Percentiles rank a stretch among this genome's conserved stretches.
Conservation (phyloP, 805 yeast genomes). For the Isabelozyma pseudorhagii region DNA sequence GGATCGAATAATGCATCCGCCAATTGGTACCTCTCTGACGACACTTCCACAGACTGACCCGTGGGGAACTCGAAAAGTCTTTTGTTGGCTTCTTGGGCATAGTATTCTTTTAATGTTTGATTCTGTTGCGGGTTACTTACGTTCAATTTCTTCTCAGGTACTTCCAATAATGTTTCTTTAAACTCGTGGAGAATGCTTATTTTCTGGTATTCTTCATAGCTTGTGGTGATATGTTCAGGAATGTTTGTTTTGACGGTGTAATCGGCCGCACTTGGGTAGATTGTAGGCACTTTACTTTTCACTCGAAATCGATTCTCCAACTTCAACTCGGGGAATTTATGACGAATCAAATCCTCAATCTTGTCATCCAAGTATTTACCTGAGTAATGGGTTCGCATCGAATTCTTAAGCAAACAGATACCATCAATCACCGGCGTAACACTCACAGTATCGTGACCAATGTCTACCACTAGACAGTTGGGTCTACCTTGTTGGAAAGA, state of each 20-base stretch:
- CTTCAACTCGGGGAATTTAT: conserved; percentile 24
- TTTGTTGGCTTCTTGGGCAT: conserved; percentile 23
- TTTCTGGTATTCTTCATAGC: conserved; percentile 56
- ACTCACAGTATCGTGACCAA: conserved; percentile 75
- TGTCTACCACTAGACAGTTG: conserved; percentile 78
- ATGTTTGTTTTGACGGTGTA: conserved; percentile 16
- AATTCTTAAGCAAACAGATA: conserved; percentile 66
- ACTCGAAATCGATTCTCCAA: conserved; percentile 44
- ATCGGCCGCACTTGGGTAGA: conserved; percentile 28
- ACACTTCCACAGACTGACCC: conserved; percentile 64
- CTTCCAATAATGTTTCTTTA: conserved; percentile 67
- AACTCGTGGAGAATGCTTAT: conserved; percentile 63
- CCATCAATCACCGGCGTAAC: conserved; percentile 86
- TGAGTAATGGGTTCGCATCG: conserved; percentile 67
- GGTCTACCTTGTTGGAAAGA: conserved; percentile 89
- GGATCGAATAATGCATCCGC: conserved; percentile 78
- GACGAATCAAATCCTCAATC: conserved; percentile 38
- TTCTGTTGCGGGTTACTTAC: conserved; percentile 16
- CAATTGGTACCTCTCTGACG: conserved; percentile 56
- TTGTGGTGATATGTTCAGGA: conserved; percentile 35
- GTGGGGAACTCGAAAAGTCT: conserved; percentile 73
- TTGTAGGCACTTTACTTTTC: conserved; percentile 38
- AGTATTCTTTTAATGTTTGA: conserved; percentile 21
- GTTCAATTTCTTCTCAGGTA: conserved; percentile 39
- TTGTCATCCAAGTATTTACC: conserved; percentile 66